Evolutionary conservation across 2,329 filamentous ascomycete species (phyloP).

Genomic region (Parascedosporium putredinis): DNA sequence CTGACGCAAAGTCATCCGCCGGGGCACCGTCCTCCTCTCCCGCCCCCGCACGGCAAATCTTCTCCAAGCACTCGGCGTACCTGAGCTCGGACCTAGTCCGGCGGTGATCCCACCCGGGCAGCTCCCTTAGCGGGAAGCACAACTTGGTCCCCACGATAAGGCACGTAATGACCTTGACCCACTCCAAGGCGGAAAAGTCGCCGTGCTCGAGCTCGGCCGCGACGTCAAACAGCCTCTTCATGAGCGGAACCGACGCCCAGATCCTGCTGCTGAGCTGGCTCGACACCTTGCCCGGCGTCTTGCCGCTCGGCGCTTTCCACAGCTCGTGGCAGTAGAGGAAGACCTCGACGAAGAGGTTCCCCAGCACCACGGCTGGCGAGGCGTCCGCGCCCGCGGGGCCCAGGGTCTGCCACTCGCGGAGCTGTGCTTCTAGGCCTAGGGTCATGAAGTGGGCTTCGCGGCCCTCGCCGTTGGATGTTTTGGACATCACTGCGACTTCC

Average conservation of each 20-base stretch:
- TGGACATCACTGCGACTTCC: constrained; percentile 25
- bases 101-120: constrained; percentile 19
- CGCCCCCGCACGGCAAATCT: constrained; percentile 18
- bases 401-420: constrained; percentile 20
- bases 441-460: constrained; percentile 34
- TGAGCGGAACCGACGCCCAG: neutral
- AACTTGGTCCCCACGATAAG: constrained; percentile 1
- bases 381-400: neutral
- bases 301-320: neutral
- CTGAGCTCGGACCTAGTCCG: constrained; percentile 28
- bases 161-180: neutral
- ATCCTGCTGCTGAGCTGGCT: neutral
- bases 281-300: neutral
- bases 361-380: neutral
- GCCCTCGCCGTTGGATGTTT: constrained; percentile 17
- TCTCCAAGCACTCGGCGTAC: constrained; percentile 28
- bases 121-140: neutral
- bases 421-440: constrained; percentile 36
- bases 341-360: neutral
- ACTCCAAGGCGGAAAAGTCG: constrained; percentile 1
- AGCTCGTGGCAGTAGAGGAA: neutral
- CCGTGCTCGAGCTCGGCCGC: neutral
- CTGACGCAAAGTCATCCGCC: too few relatives aligned
- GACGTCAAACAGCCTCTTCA: neutral
- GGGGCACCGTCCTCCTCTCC: constrained; percentile 9